Conservation (phyloP, 148 eudicot genomes). For the Pouteria glomerata region DNA sequence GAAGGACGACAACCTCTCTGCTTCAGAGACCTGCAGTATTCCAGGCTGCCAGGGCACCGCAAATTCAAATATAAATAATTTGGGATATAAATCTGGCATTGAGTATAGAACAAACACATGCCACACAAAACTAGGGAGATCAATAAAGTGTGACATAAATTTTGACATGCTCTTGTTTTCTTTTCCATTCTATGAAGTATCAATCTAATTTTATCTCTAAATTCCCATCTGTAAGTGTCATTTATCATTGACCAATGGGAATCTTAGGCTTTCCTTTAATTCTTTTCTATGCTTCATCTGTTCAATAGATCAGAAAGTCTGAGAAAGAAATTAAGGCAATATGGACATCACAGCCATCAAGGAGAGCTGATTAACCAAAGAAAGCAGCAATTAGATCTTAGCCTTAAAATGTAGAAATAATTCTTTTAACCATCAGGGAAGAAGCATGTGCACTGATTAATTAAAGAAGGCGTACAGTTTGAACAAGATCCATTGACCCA, state of each 20-base stretch:
- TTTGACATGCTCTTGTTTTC: background rate
- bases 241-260: too few species aligned
- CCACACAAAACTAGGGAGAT: background rate
- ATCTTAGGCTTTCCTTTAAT: too few species aligned
- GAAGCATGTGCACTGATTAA: background rate
- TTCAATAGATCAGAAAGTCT: too few species aligned
- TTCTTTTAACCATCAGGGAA: background rate
- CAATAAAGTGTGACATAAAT: background rate
- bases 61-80: background rate
- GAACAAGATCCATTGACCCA: constrained; percentile 68
- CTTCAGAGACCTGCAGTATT: constrained; percentile 50
- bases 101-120: background rate
- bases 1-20: constrained; percentile 50
- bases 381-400: background rate
- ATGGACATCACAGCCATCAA: background rate
- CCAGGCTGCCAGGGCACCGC: constrained; percentile 50
- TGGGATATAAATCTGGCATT: background rate
- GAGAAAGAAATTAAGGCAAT: background rate
- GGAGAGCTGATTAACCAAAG: background rate
- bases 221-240: too few species aligned
- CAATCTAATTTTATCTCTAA: too few species aligned
- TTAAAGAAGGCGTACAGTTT: constrained; percentile 37
- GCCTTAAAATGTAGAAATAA: background rate
- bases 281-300: too few species aligned
- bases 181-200: too few species aligned